These are phyloP conservation scores for Grigorovia transvaalensis DNA, from an alignment of 805 yeast genomes.

Conservation along the genomic window DNA sequence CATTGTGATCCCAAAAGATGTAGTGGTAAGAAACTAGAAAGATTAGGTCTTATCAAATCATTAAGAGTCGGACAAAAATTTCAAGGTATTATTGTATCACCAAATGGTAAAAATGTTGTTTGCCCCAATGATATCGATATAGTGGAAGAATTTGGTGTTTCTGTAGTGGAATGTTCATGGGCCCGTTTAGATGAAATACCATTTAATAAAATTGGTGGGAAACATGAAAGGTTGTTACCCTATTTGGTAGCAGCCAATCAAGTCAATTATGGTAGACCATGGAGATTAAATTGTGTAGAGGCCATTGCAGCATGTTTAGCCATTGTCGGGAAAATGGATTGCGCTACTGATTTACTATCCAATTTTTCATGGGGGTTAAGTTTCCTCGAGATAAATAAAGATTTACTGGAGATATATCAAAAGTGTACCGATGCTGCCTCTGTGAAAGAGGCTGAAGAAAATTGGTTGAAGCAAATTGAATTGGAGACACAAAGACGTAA, in stretches of 20 bases:
- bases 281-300: slow-evolving; percentile 93
- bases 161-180: slow-evolving; percentile 98
- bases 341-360: slow-evolving; percentile 69
- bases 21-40: slow-evolving; percentile 85
- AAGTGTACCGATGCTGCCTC: slow-evolving; percentile 74
- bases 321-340: slow-evolving; percentile 79
- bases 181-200: slow-evolving; percentile 97
- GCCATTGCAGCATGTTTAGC: slow-evolving; percentile 96
- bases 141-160: slow-evolving; percentile 78
- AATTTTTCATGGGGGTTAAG: slow-evolving; percentile 93
- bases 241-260: slow-evolving; percentile 94
- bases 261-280: slow-evolving; percentile 92
- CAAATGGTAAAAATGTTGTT: slow-evolving; percentile 82
- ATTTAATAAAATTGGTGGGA: slow-evolving; percentile 83
- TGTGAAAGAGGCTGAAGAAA: slow-evolving; percentile 59
- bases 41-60: slow-evolving; percentile 72
- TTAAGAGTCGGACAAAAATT: slow-evolving; percentile 89
- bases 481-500: slow-evolving; percentile 55
- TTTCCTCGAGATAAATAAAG: slow-evolving; percentile 73
- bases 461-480: slow-evolving; percentile 61
- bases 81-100: slow-evolving; percentile 82
- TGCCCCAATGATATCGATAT: slow-evolving; percentile 77
- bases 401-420: slow-evolving; percentile 62
- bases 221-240: slow-evolving; percentile 75
- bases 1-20: slow-evolving; percentile 98